Conservation (phyloP, 1,139 yeast genomes). For the Geotrichum armillariae region DNA sequence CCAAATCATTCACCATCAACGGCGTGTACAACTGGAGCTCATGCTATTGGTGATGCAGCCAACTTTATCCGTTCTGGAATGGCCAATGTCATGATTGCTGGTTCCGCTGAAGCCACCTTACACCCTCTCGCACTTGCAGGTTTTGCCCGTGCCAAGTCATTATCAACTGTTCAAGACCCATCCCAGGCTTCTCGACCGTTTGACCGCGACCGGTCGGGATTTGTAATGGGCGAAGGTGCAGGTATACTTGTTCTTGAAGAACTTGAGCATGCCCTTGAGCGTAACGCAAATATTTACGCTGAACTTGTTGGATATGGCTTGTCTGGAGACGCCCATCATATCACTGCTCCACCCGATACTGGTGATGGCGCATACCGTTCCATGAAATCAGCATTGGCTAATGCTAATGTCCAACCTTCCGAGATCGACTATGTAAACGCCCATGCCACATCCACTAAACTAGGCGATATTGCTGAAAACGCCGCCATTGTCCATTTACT, state of each 20-base stretch:
- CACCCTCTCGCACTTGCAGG: conserved; percentile 91
- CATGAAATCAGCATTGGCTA: conserved; percentile 70
- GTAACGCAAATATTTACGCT: conserved; percentile 69
- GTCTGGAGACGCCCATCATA: conserved; percentile 90
- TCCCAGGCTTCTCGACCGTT: conserved; percentile 80
- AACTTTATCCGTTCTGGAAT: conserved; percentile 77
- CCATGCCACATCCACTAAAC: conserved; percentile 89
- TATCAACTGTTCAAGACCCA: conserved; percentile 69
- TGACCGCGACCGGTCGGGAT: conserved; percentile 75
- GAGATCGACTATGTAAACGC: conserved; percentile 83
- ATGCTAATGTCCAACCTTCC: conserved; percentile 46
- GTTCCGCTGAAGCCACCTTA: conserved; percentile 85
- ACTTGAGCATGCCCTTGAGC: conserved; percentile 65
- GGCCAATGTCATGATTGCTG: conserved; percentile 87
- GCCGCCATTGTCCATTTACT: conserved; percentile 63
- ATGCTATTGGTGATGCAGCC: conserved; percentile 90
- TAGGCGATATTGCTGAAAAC: conserved; percentile 91
- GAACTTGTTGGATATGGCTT: conserved; percentile 87
- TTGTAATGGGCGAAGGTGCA: conserved; percentile 91
- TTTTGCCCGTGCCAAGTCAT: conserved; percentile 84
- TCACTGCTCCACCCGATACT: conserved; percentile 81
- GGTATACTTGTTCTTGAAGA: conserved; percentile 79
- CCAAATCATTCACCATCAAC: conserved; percentile 89
- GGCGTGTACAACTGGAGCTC: conserved; percentile 97
- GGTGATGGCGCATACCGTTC: conserved; percentile 87